Conservation (phyloP, 352 stramenopile genomes). For the Phytophthora niederhauseri region DNA sequence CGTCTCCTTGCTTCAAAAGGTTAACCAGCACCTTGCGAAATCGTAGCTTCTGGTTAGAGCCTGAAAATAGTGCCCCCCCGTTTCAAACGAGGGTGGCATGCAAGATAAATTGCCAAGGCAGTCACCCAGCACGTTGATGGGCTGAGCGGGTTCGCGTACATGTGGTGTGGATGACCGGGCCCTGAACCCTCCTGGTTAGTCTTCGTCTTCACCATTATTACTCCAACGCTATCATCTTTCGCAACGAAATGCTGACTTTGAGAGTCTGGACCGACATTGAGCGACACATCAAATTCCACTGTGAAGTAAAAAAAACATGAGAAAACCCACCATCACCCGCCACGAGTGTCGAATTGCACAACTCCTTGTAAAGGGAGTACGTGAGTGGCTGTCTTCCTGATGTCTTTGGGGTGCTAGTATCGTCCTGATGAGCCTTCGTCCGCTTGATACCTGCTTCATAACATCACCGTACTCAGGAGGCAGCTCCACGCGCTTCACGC, state of each 20-base stretch:
- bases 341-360: no score
- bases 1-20: neutral
- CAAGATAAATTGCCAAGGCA: slow-evolving; percentile 6
- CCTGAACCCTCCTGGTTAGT: slow-evolving; percentile 25
- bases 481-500: no score
- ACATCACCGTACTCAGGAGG: no score
- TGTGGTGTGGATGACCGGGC: slow-evolving; percentile 17
- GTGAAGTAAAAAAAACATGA: neutral
- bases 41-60: slow-evolving; percentile 7
- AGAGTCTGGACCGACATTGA: slow-evolving; percentile 30
- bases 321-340: no score
- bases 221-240: slow-evolving; percentile 22
- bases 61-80: slow-evolving; percentile 10
- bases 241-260: slow-evolving; percentile 12
- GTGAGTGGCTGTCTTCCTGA: no score
- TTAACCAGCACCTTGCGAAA: slow-evolving; percentile 4
- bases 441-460: no score
- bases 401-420: no score
- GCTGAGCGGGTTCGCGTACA: slow-evolving; percentile 18
- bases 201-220: slow-evolving; percentile 31
- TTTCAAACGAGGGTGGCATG: neutral
- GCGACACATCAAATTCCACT: slow-evolving; percentile 42
- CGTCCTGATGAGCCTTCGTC: no score
- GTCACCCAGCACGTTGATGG: slow-evolving; percentile 2
- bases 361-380: no score